Conservation (phyloP, 2,329 filamentous ascomycete species). For the Cladophialophora yegresii region DNA sequence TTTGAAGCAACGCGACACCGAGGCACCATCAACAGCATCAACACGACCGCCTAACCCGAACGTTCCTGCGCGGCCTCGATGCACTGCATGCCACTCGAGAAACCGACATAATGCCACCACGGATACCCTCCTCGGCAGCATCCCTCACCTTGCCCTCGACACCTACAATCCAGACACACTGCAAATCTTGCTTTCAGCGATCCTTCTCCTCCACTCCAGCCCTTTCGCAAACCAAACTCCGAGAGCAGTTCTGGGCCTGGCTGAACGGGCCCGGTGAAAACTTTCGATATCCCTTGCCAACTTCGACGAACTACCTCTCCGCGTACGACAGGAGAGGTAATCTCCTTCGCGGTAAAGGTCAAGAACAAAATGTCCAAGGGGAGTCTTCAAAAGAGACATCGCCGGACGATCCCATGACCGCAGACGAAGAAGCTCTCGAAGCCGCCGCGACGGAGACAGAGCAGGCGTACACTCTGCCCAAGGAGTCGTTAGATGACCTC, state of each 20-base stretch:
- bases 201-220: conserved; percentile 36
- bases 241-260: conserved; percentile 61
- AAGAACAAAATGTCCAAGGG: not conserved
- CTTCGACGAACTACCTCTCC: conserved; percentile 58
- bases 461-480: conserved; percentile 38
- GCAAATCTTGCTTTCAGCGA: conserved; percentile 35
- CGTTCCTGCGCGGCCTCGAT: not conserved
- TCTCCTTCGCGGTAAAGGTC: conserved; percentile 43
- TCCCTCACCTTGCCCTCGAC: conserved; percentile 17
- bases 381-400: conserved; percentile 2
- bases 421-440: conserved; percentile 30
- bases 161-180: conserved; percentile 34
- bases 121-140: conserved; percentile 27
- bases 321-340: conserved; percentile 57
- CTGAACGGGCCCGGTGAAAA: conserved; percentile 56
- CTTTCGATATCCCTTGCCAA: conserved; percentile 52
- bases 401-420: conserved; percentile 14
- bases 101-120: conserved; percentile 30
- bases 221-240: conserved; percentile 49
- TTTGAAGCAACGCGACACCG: not conserved
- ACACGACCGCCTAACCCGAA: not conserved
- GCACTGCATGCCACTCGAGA: not conserved
- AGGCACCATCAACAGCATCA: not conserved
- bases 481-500: conserved; percentile 34
- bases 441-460: conserved; percentile 39